Evolutionary conservation across 495 filamentous ascomycete genomes (phyloP).

Genomic region (Neurospora tetrasperma): DNA sequence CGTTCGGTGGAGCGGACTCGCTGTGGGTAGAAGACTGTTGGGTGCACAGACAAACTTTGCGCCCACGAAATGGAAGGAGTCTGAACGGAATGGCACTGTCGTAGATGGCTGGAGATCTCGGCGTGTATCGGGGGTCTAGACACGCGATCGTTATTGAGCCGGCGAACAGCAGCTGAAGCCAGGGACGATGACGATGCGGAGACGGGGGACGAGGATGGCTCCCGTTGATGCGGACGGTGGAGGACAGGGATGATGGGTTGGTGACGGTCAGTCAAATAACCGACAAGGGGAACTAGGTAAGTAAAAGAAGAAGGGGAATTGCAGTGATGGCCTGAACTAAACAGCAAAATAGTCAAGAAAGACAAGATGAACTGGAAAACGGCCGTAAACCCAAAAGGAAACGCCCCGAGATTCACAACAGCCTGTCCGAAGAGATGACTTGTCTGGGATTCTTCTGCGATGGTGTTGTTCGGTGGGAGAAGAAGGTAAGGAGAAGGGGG

Average conservation of each 20-base stretch:
- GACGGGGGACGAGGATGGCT: background rate
- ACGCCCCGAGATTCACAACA: background rate
- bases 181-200: background rate
- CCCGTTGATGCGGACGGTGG: background rate
- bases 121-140: background rate
- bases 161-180: background rate
- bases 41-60: background rate
- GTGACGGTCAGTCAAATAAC: background rate
- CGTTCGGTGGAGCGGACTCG: background rate
- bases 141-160: background rate
- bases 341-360: background rate
- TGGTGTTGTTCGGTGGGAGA: background rate
- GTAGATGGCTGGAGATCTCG: background rate
- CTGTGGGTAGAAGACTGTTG: background rate
- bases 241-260: constrained; percentile 1
- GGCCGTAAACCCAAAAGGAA: background rate
- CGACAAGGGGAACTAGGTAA: background rate
- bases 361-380: background rate
- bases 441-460: background rate
- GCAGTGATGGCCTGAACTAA: background rate
- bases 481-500: background rate
- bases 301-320: background rate
- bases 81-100: background rate
- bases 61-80: background rate
- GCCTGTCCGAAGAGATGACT: constrained; percentile 1